Percentiles rank a stretch among this genome's conserved stretches.
These are phyloP conservation scores for Chaetoscypha palmicola DNA, from an alignment of 2,329 filamentous ascomycete genomes.

Conservation along the genomic window DNA sequence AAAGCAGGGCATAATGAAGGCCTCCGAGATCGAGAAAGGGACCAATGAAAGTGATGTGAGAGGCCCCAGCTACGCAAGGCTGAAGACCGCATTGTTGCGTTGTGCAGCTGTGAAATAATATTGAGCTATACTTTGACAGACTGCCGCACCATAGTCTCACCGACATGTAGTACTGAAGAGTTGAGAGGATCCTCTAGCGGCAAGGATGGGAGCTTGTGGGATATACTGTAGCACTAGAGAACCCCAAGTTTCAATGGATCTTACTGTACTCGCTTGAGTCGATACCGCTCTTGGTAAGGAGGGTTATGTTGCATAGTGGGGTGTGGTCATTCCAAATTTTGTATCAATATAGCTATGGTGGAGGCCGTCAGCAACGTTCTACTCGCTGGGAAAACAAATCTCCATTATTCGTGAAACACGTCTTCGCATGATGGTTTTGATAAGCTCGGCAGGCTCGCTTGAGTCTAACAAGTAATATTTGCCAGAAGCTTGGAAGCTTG, in stretches of 20 bases:
- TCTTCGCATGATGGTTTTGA: neutral
- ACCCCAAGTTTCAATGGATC: neutral
- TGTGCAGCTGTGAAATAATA: too few species aligned
- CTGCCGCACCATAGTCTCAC: too few species aligned
- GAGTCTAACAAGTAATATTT: too few species aligned
- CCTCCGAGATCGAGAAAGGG: too few species aligned
- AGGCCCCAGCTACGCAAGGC: neutral
- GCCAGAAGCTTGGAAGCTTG: neutral
- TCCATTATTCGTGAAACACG: neutral
- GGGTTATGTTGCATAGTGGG: neutral
- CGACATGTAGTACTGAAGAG: too few species aligned
- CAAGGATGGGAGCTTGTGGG: too few species aligned
- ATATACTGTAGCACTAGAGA: too few species aligned
- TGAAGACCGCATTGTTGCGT: neutral
- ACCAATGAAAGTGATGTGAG: too few species aligned
- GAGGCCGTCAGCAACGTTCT: neutral
- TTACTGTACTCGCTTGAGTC: neutral
- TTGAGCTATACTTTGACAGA: too few species aligned
- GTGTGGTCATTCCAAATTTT: neutral
- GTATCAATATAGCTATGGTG: neutral
- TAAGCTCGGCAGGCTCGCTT: neutral
- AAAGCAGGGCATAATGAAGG: too few species aligned
- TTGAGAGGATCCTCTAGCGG: too few species aligned
- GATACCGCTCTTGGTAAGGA: neutral
- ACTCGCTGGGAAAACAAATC: neutral